A percentile compares a stretch with the other conserved stretches of the same genome.
Evolutionary conservation across 306 rosid species (phyloP).

Genomic region (Fagus sylvatica): DNA sequence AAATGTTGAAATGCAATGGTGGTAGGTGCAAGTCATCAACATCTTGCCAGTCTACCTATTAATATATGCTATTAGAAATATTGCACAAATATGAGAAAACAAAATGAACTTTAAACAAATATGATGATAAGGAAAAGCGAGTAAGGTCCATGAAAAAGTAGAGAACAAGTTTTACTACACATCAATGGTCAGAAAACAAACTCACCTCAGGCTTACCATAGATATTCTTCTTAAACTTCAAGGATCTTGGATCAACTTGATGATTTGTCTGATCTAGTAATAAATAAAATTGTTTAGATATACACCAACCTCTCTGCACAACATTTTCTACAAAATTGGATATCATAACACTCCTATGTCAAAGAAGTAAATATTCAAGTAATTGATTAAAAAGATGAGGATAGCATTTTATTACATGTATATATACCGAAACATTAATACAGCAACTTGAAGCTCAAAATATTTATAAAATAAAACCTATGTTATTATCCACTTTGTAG

Average conservation of each 20-base stretch:
- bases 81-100: conserved; percentile 16
- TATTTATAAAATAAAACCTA: neutral
- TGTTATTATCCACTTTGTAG: neutral
- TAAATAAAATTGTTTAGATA: conserved; percentile 41
- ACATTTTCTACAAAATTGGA: conserved; percentile 7
- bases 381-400: neutral
- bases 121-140: conserved; percentile 11
- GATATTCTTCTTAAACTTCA: conserved; percentile 68
- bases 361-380: conserved; percentile 2
- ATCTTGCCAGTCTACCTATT: conserved; percentile 66
- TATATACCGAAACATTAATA: neutral
- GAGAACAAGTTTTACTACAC: conserved; percentile 1
- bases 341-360: conserved; percentile 19
- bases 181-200: conserved; percentile 22
- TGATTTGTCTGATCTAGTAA: conserved; percentile 65
- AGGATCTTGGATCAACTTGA: conserved; percentile 60
- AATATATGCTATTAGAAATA: conserved; percentile 23
- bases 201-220: conserved; percentile 90
- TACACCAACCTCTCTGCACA: conserved; percentile 17
- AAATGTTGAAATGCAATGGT: conserved; percentile 85
- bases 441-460: neutral
- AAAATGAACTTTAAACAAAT: neutral
- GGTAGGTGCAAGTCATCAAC: conserved; percentile 57
- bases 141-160: conserved; percentile 3
- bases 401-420: neutral